Conservation (phyloP, 2,329 filamentous ascomycete genomes). For the Lasiodiplodia sp. region DNA sequence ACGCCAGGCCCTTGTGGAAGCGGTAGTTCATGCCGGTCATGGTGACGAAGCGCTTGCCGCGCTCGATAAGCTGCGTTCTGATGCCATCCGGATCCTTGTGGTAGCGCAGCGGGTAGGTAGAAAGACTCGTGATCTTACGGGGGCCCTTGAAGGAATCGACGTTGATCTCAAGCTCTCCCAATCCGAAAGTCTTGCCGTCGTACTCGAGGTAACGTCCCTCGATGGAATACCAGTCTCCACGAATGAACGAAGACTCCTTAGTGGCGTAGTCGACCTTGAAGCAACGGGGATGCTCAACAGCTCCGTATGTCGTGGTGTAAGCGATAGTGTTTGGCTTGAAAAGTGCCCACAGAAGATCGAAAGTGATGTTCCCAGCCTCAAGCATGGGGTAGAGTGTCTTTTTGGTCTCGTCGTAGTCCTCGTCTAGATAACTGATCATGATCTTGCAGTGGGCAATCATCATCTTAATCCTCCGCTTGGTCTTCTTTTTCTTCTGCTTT, state of each 20-base stretch:
- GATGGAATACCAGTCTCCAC: constrained; percentile 77
- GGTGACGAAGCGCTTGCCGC: constrained; percentile 83
- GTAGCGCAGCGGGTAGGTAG: constrained; percentile 79
- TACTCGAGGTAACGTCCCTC: constrained; percentile 85
- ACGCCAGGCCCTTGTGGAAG: constrained; percentile 83
- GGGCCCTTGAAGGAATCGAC: constrained; percentile 80
- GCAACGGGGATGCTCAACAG: constrained; percentile 76
- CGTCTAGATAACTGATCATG: constrained; percentile 77
- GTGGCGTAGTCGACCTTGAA: constrained; percentile 82
- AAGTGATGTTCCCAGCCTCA: constrained; percentile 83
- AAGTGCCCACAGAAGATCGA: constrained; percentile 86
- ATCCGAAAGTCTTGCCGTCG: constrained; percentile 85
- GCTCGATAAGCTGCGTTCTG: constrained; percentile 72
- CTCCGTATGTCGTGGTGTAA: constrained; percentile 78
- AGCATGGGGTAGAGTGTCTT: constrained; percentile 83
- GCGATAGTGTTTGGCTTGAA: constrained; percentile 87
- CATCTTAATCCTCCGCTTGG: constrained; percentile 63
- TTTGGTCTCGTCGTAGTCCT: constrained; percentile 80
- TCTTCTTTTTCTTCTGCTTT: constrained; percentile 68
- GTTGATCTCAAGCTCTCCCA: constrained; percentile 73
- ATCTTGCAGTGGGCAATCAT: constrained; percentile 74
- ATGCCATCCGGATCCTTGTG: constrained; percentile 75
- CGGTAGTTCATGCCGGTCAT: constrained; percentile 86
- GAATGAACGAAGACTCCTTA: constrained; percentile 72
- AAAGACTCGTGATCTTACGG: constrained; percentile 80